Evolutionary conservation across 768 basidiomycete species (phyloP).

Genomic region (Lepiota brunneoincarnata): DNA sequence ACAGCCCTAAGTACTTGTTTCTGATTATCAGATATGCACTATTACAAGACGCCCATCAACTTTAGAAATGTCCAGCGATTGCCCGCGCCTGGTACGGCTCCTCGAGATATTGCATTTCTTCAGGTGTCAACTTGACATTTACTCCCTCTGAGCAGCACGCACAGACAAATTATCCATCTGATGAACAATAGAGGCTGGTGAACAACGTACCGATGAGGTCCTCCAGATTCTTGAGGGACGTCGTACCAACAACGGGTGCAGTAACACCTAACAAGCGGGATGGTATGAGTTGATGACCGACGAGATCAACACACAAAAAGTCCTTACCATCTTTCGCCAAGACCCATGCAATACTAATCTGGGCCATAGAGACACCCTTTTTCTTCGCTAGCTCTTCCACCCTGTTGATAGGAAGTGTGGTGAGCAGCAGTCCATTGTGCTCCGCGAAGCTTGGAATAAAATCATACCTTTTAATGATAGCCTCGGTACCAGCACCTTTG

Average conservation of each 20-base stretch:
- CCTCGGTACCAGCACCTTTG: slow-evolving; percentile 24
- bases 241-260: slow-evolving; percentile 59
- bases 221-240: slow-evolving; percentile 46
- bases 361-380: slow-evolving; percentile 53
- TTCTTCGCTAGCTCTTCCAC: slow-evolving; percentile 56
- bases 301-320: not conserved
- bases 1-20: too few relatives aligned
- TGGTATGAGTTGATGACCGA: not conserved
- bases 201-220: slow-evolving; percentile 44
- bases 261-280: slow-evolving; percentile 36
- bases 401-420: slow-evolving; percentile 20
- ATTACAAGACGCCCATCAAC: too few relatives aligned
- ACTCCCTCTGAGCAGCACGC: slow-evolving; percentile 36
- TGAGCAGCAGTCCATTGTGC: not conserved
- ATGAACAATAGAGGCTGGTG: not conserved
- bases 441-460: not conserved
- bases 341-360: slow-evolving; percentile 53
- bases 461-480: slow-evolving; percentile 38
- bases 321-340: slow-evolving; percentile 36
- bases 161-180: not conserved
- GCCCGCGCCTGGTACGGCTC: slow-evolving; percentile 47
- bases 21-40: too few relatives aligned
- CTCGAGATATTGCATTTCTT: slow-evolving; percentile 56
- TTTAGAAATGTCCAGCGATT: slow-evolving; percentile 43
- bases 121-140: slow-evolving; percentile 46